Evolutionary conservation across 2,329 filamentous ascomycete genomes (phyloP), one percentile per base, ranked within the genome.

Genomic region (Amesomyces nigricolor): DNA sequence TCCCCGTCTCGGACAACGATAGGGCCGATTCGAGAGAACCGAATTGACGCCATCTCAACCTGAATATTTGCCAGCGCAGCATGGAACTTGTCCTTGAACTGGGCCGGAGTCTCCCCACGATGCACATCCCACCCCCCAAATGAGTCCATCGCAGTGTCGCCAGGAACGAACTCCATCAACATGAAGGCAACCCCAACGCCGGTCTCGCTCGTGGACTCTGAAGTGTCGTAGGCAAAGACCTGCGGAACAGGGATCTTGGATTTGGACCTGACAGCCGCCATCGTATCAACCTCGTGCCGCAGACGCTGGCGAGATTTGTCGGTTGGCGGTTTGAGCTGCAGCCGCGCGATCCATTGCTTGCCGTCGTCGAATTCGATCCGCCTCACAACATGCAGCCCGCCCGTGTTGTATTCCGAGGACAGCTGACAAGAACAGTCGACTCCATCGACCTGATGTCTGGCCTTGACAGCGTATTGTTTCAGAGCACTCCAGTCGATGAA

Each of bases 21-120:
- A 22, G 50, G 48, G 13, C 61, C 61, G 26, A 63, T 62, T 30
- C 59, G 54, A 11, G 58, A 51, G 30, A 64, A 56, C 30, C 62
- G 58, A 9, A 61, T 30, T 1, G 58, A 55, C 4, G 61, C 26
- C 40, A 61, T 54, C 47, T 62, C 51, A 16, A 60, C 61, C 53
- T 63, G 51, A 30, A 50, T 43, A 2, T 29, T 13, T 11, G 52
- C 38, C 3, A 54, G 14, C 2, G 52, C 22, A 11, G n/a, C 17
- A 6, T 45, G 39, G 38, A 54, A 49, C 16, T 16, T 29, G 7
- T 40, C 13, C 9, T 38, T 26, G 10, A 14, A 30, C 13, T 26
- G 7, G 3, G 14, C 6, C 6, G 44, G 51, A 4, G 32, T 48
- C 19, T 39, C 10, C 13, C 42, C 50, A 3, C 30, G 8, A 16